phyloP scores from a whole-genome alignment of 345 rosid genomes.

The Syzygium jambos region DNA sequence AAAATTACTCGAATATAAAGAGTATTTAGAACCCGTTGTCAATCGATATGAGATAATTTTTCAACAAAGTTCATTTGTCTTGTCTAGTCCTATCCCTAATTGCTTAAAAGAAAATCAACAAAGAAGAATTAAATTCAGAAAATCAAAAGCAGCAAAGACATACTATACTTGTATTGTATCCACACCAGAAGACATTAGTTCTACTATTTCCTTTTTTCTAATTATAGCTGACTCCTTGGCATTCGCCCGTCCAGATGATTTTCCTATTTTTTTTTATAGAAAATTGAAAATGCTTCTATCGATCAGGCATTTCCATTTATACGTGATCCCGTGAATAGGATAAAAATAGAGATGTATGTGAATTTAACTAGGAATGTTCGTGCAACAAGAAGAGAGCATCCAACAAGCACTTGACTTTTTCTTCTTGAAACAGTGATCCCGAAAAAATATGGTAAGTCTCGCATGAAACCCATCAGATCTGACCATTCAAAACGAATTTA shows the following conservation, averaged over 20 bases:
- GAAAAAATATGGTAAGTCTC: not conserved
- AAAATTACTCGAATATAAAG: not conserved
- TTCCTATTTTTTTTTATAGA: not conserved
- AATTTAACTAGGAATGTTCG: not conserved
- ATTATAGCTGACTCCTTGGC: not conserved
- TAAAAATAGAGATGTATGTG: not conserved
- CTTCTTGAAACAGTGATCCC: not conserved
- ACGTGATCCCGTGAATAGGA: not conserved
- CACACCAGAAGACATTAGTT: not conserved
- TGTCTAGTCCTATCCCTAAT: not conserved
- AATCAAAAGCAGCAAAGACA: not conserved
- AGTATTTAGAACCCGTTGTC: not conserved
- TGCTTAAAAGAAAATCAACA: not conserved
- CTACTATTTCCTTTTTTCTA: not conserved
- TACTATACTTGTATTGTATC: not conserved
- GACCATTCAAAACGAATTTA: not conserved
- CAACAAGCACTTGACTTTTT: not conserved
- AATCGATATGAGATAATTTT: not conserved
- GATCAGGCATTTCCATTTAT: not conserved
- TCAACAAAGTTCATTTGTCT: not conserved
- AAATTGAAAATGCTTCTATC: not conserved
- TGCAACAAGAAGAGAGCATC: not conserved
- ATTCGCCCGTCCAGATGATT: not conserved
- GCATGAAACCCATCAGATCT: not conserved
- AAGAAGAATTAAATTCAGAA: not conserved